A percentile compares a stretch with the other conserved stretches of the same genome.
These are phyloP conservation scores for Malus sylvestris DNA, from an alignment of 306 rosid genomes.

Conservation along the genomic window DNA sequence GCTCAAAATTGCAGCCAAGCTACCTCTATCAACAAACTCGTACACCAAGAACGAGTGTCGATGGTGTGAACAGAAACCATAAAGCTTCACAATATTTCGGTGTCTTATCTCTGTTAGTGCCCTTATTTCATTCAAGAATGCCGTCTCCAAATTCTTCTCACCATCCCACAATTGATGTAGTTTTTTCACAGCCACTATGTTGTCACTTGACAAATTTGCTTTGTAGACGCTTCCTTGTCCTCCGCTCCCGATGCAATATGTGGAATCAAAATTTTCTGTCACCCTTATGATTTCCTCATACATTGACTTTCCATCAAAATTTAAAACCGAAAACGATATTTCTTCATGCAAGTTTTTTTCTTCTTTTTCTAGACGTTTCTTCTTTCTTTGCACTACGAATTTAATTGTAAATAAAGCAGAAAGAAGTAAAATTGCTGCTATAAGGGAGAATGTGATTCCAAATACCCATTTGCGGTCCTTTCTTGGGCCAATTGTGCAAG, in stretches of 20 bases:
- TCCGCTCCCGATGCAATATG: background rate
- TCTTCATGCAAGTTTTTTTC: background rate
- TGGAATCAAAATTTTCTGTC: slow-evolving; percentile 1
- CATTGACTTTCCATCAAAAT: background rate
- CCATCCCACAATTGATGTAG: background rate
- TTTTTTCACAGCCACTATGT: slow-evolving; percentile 6
- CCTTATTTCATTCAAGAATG: slow-evolving; percentile 1
- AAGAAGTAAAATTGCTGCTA: background rate
- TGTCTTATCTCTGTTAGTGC: slow-evolving; percentile 6
- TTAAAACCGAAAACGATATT: background rate
- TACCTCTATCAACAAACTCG: slow-evolving; percentile 10
- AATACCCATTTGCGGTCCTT: background rate
- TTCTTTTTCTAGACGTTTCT: background rate
- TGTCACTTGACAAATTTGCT: background rate
- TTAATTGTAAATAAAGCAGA: background rate
- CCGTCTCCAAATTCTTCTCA: background rate
- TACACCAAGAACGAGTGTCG: background rate
- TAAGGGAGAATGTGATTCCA: background rate
- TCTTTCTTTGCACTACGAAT: background rate
- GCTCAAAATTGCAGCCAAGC: background rate
- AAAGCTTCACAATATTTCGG: slow-evolving; percentile 5
- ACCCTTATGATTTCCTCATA: slow-evolving; percentile 3
- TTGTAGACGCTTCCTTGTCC: slow-evolving; percentile 10
- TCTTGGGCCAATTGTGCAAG: background rate
- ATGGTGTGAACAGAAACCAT: background rate